phyloP scores from a whole-genome alignment of 225 moss, liverwort and hornwort species.

The Pseudisothecium myosuroides region DNA sequence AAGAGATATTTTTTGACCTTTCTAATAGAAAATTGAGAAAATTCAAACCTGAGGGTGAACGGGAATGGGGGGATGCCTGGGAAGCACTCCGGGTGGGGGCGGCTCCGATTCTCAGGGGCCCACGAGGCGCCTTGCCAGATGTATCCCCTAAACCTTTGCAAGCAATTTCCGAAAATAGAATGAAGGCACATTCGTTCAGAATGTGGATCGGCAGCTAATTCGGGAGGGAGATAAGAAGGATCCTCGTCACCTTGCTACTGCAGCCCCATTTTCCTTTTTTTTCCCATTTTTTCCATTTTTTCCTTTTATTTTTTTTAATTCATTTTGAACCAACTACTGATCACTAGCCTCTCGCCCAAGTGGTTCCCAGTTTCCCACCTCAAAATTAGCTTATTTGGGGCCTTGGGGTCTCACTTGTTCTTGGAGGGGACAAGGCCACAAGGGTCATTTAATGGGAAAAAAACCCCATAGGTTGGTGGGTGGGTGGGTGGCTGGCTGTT shows the following conservation, averaged over 20 bases:
- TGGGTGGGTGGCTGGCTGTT: background rate
- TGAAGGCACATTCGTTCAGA: background rate
- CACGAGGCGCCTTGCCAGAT: background rate
- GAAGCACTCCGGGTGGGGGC: background rate
- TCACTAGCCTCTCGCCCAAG: too few relatives aligned
- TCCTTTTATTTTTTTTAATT: background rate
- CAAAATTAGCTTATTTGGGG: background rate
- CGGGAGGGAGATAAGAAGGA: background rate
- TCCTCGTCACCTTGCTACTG: background rate
- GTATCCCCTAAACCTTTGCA: background rate
- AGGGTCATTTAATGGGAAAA: background rate
- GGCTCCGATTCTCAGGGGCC: background rate
- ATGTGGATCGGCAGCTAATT: background rate
- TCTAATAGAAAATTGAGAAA: too few relatives aligned
- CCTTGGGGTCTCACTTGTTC: background rate
- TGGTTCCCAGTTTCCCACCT: background rate
- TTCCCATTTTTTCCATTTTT: background rate
- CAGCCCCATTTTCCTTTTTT: background rate
- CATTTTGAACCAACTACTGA: too few relatives aligned
- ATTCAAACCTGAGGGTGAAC: background rate
- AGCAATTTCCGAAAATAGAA: background rate
- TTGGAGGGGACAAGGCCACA: background rate
- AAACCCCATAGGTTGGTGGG: too few relatives aligned
- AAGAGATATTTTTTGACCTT: background rate
- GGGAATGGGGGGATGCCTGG: background rate